These are phyloP conservation scores for Drechslerella dactyloides DNA, from an alignment of 2,329 filamentous ascomycete genomes.

Conservation along the genomic window DNA sequence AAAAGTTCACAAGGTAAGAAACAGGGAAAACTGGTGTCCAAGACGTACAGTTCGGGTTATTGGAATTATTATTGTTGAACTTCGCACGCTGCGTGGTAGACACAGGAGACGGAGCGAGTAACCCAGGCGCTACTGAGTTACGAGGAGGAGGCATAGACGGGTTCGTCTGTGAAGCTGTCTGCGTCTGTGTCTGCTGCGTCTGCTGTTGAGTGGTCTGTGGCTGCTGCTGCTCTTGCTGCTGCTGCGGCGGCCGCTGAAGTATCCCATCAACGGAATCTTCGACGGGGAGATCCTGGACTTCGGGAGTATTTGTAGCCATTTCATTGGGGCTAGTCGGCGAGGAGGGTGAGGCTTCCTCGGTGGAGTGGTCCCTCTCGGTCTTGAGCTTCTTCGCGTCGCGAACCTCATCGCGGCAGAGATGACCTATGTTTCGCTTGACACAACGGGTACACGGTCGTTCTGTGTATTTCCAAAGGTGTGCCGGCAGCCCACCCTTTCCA, in stretches of 20 bases:
- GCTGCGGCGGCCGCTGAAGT: slow-evolving; percentile 66
- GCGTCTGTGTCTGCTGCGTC: slow-evolving; percentile 64
- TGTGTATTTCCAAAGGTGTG: slow-evolving; percentile 51
- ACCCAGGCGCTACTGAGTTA: slow-evolving; percentile 53
- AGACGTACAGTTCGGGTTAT: slow-evolving; percentile 54
- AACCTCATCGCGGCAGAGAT: slow-evolving; percentile 97
- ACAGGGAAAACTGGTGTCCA: slow-evolving; percentile 2
- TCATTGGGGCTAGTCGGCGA: slow-evolving; percentile 50
- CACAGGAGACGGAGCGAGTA: slow-evolving; percentile 54
- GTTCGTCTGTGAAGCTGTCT: slow-evolving; percentile 64
- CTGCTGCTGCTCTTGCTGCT: slow-evolving; percentile 62
- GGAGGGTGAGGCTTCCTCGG: slow-evolving; percentile 50
- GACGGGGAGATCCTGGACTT: slow-evolving; percentile 60
- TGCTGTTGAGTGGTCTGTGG: slow-evolving; percentile 64
- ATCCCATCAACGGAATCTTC: slow-evolving; percentile 62
- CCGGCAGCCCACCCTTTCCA: slow-evolving; percentile 53
- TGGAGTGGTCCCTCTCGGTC: slow-evolving; percentile 60
- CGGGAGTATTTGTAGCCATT: slow-evolving; percentile 54
- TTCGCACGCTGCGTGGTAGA: slow-evolving; percentile 53
- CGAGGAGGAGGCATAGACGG: slow-evolving; percentile 55
- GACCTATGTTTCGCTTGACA: slow-evolving; percentile 97
- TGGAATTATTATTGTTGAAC: slow-evolving; percentile 31
- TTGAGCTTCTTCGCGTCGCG: slow-evolving; percentile 87
- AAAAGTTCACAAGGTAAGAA: slow-evolving; percentile 1
- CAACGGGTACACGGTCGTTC: slow-evolving; percentile 96